A percentile compares a stretch with the other conserved stretches of the same genome.
phyloP scores from a whole-genome alignment of 2,329 filamentous ascomycete genomes.

The Fusarium veterinarium region DNA sequence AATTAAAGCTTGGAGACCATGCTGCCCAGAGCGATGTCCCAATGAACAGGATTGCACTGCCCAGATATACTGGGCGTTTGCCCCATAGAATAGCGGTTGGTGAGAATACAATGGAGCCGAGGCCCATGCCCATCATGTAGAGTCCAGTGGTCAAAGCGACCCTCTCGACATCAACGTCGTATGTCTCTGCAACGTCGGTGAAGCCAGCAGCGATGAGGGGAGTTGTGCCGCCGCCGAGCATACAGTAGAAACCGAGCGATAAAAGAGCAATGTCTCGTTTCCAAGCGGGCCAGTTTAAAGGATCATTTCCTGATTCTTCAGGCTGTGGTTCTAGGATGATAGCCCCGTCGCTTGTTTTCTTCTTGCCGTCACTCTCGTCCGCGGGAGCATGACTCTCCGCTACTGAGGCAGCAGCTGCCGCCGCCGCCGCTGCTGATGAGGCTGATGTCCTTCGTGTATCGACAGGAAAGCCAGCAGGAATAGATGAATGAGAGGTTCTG shows the following conservation, averaged over 20 bases:
- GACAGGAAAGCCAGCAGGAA: constrained; percentile 59
- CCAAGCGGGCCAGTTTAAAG: constrained; percentile 90
- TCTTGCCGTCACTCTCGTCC: constrained; percentile 62
- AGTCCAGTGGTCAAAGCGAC: constrained; percentile 91
- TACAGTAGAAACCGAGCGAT: constrained; percentile 89
- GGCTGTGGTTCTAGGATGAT: constrained; percentile 94
- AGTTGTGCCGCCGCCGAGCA: constrained; percentile 93
- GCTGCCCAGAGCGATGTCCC: constrained; percentile 86
- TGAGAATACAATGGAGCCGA: constrained; percentile 85
- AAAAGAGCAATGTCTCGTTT: constrained; percentile 82
- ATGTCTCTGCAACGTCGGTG: constrained; percentile 76
- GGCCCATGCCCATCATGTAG: constrained; percentile 92
- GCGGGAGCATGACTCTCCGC: constrained; percentile 16
- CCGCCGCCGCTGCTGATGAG: constrained; percentile 22
- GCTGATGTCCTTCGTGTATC: constrained; percentile 49
- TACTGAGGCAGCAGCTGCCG: constrained; percentile 1
- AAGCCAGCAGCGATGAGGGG: constrained; percentile 92
- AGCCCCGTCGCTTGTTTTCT: constrained; percentile 82
- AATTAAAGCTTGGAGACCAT: constrained; percentile 81
- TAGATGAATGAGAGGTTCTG: constrained; percentile 68
- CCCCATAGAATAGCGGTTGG: constrained; percentile 92
- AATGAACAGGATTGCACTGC: constrained; percentile 81
- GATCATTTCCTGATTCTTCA: constrained; percentile 90
- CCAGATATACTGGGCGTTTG: constrained; percentile 90
- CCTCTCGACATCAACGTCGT: constrained; percentile 73